A percentile compares a stretch with the other conserved stretches of the same genome.
These are phyloP conservation scores for Pestalotiopsis fici DNA, from an alignment of 2,329 filamentous ascomycete genomes.

Conservation along the genomic window DNA sequence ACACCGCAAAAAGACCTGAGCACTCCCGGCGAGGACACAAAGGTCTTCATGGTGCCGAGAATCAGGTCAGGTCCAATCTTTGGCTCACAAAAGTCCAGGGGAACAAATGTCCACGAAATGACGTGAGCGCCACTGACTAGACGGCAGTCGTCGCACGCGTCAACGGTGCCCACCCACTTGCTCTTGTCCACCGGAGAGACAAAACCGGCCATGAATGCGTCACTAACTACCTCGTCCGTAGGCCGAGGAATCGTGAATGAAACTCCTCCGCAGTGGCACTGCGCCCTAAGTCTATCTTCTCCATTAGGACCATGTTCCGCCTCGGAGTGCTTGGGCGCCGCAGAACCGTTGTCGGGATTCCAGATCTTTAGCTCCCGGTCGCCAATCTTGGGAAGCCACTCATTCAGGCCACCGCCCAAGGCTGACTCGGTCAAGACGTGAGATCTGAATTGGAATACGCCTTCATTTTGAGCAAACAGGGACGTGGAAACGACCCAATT, in stretches of 20 bases:
- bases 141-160: slow-evolving; percentile 46
- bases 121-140: slow-evolving; percentile 42
- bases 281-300: slow-evolving; percentile 38
- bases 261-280: slow-evolving; percentile 49
- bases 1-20: slow-evolving; percentile 44
- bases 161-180: slow-evolving; percentile 45
- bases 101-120: slow-evolving; percentile 43
- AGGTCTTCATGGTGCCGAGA: slow-evolving; percentile 45
- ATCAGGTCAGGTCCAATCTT: slow-evolving; percentile 36
- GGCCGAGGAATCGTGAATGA: slow-evolving; percentile 46
- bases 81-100: slow-evolving; percentile 36
- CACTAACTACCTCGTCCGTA: slow-evolving; percentile 24
- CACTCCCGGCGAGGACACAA: slow-evolving; percentile 37
- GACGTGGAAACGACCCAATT: slow-evolving; percentile 10
- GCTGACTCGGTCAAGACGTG: slow-evolving; percentile 10
- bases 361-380: slow-evolving; percentile 6
- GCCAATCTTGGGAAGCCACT: slow-evolving; percentile 8
- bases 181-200: slow-evolving; percentile 36
- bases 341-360: slow-evolving; percentile 6
- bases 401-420: slow-evolving; percentile 7
- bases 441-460: neutral
- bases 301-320: slow-evolving; percentile 34
- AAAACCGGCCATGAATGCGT: slow-evolving; percentile 31
- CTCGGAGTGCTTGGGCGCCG: slow-evolving; percentile 1
- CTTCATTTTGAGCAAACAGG: neutral